Base-by-base conservation (phyloP, 2,329 filamentous ascomycete species). In the Arachnopeziza araneosa region DNA sequence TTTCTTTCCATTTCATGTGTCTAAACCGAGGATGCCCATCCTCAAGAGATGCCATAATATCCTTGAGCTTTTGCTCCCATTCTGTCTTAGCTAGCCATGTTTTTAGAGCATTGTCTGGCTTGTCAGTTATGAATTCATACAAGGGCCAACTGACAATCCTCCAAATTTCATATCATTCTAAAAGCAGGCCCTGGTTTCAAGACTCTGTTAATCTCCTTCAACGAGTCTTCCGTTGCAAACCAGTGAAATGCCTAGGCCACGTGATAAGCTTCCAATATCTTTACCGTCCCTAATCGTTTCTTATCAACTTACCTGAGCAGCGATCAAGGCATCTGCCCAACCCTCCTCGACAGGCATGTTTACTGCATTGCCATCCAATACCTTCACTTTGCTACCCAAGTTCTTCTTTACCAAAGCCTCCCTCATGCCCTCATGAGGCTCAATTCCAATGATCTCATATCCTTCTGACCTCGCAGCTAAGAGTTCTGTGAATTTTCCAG, bases 141-240 rank as follows among this genome's bases (percentile, higher is more conserved):
- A 10, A 60, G 36, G 8, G 22, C 36, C 54, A 58, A 75, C 80
- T 68, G 74, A 87, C 86, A 90, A 64, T 89, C 85, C 71, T 90
- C 87, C 61, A 87, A 77, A 67, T 90, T 91, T 88, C 89, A 91
- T 57, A 91, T 85, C 71, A 89, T 73, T 17, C 84, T 88, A 26
- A 91, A 76, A 26, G 78, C 77, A 7, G 81, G 82, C 7, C 80
- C 80, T 0, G 84, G 84, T 67, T 80, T 81, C 54, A 91, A 74
- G 0, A 88, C 80, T 53, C 87, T 81, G 65, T 84, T 80, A n/a
- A 91, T 87, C 67, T 90, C 87, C 52, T 76, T 73, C 26, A 92
- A 74, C 0, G 87, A 77, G 44, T 83, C 79, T 50, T 80, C 74
- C 57, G 80, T 88, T 49, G 87, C 84, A 74, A 91, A 91, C 88